Conservation (phyloP, 805 yeast species). For the Kodamaea hsintzibuensis region DNA sequence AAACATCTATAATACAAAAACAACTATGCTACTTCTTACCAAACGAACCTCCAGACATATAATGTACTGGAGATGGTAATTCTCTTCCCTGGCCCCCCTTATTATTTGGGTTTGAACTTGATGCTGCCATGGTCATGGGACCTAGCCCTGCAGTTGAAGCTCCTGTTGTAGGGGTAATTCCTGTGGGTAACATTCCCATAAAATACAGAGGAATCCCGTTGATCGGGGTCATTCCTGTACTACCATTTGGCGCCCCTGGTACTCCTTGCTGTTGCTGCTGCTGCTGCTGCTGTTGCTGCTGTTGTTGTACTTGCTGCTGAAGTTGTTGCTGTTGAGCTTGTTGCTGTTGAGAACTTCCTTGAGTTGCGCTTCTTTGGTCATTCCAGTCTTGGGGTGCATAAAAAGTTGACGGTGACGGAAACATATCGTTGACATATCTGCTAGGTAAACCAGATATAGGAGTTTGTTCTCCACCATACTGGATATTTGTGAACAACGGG, state of each 20-base stretch:
- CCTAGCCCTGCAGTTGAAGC: constrained; percentile 19
- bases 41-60: constrained; percentile 14
- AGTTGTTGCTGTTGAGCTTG: constrained; percentile 20
- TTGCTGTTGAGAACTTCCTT: neutral
- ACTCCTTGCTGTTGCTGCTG: constrained; percentile 1
- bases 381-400: constrained; percentile 57
- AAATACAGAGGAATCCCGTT: constrained; percentile 38
- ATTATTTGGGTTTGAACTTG: constrained; percentile 9
- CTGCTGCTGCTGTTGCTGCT: constrained; percentile 19
- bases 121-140: constrained; percentile 8
- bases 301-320: constrained; percentile 22
- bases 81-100: constrained; percentile 9
- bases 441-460: constrained; percentile 73
- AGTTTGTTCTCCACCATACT: constrained; percentile 55
- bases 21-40: constrained; percentile 8
- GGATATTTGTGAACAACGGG: constrained; percentile 10
- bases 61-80: constrained; percentile 25
- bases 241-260: constrained; percentile 9
- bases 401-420: constrained; percentile 80
- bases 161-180: constrained; percentile 15
- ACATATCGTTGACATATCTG: constrained; percentile 66
- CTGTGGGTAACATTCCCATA: constrained; percentile 33
- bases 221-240: constrained; percentile 33
- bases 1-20: constrained; percentile 1
- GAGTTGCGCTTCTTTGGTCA: constrained; percentile 7